These are phyloP conservation scores for Heterobasidion parviporum DNA, from an alignment of 1,284 basidiomycete species.

Conservation along the genomic window DNA sequence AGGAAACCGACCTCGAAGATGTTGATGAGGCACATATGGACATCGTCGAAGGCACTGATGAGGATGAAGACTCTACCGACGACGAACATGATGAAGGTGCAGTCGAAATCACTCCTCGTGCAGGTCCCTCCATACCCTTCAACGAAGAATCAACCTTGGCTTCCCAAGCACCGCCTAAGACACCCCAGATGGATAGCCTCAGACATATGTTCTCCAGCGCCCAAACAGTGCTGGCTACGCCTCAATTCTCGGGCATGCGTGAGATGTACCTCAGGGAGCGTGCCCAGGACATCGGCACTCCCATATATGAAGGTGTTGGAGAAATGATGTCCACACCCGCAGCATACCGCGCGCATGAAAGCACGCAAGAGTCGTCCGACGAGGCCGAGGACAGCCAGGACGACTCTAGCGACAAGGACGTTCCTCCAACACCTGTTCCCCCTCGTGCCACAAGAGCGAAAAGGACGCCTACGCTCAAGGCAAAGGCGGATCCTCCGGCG, in stretches of 20 bases:
- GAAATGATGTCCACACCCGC: slow-evolving; percentile 27
- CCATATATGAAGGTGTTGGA: slow-evolving; percentile 22
- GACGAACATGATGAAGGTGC: neutral
- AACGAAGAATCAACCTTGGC: neutral
- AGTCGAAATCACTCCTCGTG: slow-evolving; percentile 1
- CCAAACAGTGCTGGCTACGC: slow-evolving; percentile 14
- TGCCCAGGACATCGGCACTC: slow-evolving; percentile 13
- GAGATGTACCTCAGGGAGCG: slow-evolving; percentile 20
- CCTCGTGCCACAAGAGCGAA: neutral
- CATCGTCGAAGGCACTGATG: slow-evolving; percentile 5
- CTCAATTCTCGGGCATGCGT: slow-evolving; percentile 24
- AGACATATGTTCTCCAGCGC: slow-evolving; percentile 17
- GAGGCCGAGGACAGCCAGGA: neutral
- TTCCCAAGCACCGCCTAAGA: slow-evolving; percentile 6
- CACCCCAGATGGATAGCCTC: slow-evolving; percentile 18
- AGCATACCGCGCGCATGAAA: slow-evolving; percentile 11
- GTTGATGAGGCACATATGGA: slow-evolving; percentile 4
- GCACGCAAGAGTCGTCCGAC: neutral
- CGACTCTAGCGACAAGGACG: neutral
- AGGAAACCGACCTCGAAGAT: slow-evolving; percentile 4
- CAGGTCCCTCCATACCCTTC: slow-evolving; percentile 8
- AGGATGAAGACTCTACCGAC: neutral
- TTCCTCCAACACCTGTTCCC: neutral
- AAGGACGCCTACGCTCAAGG: neutral
- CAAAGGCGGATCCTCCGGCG: neutral